A percentile compares a stretch with the other conserved stretches of the same genome.
Evolutionary conservation across 2,329 filamentous ascomycete species (phyloP).

Genomic region (Cladosporium sp.): DNA sequence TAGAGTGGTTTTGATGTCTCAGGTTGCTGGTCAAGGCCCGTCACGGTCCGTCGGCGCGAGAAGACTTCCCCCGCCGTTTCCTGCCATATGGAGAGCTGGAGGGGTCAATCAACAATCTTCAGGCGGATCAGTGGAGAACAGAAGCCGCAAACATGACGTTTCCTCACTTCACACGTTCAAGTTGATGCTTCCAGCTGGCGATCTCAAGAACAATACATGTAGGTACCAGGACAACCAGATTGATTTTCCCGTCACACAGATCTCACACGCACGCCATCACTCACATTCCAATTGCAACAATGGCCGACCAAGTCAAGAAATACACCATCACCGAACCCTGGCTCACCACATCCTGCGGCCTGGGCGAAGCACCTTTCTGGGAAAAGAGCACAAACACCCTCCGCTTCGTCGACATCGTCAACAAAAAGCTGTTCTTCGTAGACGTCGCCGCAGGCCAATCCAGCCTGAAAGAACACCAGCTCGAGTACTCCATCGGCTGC

Average conservation of each 20-base stretch:
- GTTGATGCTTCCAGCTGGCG: no score
- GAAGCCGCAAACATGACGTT: slow-evolving; percentile 11
- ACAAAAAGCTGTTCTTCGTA: slow-evolving; percentile 68
- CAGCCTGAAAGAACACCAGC: slow-evolving; percentile 53
- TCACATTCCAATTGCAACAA: no score
- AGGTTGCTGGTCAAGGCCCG: neutral
- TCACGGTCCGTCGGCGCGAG: neutral
- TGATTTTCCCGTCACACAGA: no score
- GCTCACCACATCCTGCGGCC: slow-evolving; percentile 59
- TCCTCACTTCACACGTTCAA: no score
- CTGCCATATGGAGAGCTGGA: neutral
- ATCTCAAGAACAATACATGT: no score
- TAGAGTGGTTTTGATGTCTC: neutral
- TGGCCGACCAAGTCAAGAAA: slow-evolving; percentile 29
- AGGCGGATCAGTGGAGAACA: neutral
- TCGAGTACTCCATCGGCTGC: slow-evolving; percentile 52
- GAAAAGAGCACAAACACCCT: slow-evolving; percentile 61
- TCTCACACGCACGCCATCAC: no score
- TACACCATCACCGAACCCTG: slow-evolving; percentile 41
- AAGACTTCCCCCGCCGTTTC: neutral
- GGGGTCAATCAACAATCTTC: neutral
- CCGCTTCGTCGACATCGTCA: slow-evolving; percentile 80
- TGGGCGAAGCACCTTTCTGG: slow-evolving; percentile 74
- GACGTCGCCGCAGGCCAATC: slow-evolving; percentile 59
- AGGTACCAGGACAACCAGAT: no score